Evolutionary conservation across 202 grass and related monocot species (phyloP).

Genomic region (Alloteropsis angusta): DNA sequence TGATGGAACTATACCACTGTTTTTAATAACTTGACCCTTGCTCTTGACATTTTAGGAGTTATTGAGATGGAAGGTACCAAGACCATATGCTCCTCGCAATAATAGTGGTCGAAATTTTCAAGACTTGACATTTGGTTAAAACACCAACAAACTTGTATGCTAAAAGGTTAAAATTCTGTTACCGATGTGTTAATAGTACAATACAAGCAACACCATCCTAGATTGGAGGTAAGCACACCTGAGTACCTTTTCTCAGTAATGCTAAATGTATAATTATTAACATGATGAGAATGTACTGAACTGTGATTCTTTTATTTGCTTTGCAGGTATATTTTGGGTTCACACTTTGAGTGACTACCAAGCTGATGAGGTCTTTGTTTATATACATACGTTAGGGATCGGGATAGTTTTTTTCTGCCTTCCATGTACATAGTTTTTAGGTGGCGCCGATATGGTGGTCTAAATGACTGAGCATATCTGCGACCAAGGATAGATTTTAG

Average conservation of each 20-base stretch:
- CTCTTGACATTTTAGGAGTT: conserved; percentile 48
- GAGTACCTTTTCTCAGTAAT: not conserved
- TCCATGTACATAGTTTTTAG: conserved; percentile 29
- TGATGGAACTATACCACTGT: not conserved
- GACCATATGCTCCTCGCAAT: conserved; percentile 68
- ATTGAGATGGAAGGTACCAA: conserved; percentile 80
- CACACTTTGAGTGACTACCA: not conserved
- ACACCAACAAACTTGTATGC: not conserved
- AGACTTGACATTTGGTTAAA: conserved; percentile 32
- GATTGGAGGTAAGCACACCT: conserved; percentile 13
- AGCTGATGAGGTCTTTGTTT: not conserved
- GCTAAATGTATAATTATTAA: not conserved
- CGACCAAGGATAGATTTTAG: conserved; percentile 2
- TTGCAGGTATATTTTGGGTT: conserved; percentile 29
- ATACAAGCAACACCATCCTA: not conserved
- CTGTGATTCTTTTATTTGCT: not conserved
- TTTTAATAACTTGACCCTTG: conserved; percentile 9
- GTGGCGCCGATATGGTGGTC: not conserved
- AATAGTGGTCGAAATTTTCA: conserved; percentile 40
- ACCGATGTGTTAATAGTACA: not conserved
- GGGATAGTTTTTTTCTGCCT: not conserved
- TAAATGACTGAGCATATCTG: not conserved
- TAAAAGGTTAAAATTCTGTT: not conserved
- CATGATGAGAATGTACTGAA: not conserved
- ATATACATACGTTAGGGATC: not conserved